Evolutionary conservation across 495 filamentous ascomycete species (phyloP).

Genomic region (Astrothelium subdiscretum): DNA sequence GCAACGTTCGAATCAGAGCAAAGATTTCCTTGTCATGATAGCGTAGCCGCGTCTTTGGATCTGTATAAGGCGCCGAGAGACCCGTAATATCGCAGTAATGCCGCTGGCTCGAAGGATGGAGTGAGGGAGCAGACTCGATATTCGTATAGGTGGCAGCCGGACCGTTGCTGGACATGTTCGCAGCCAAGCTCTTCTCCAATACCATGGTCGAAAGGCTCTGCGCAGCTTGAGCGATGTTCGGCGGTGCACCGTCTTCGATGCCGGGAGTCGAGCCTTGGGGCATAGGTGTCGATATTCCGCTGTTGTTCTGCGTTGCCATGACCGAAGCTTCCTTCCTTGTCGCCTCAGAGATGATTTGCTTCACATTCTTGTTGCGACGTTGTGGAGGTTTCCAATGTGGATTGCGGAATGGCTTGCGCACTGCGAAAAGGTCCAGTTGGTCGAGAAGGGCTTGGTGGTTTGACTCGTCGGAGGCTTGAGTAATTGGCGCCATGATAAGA

Average conservation of each 20-base stretch:
- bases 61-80: conserved; percentile 72
- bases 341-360: conserved; percentile 87
- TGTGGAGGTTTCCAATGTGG: conserved; percentile 78
- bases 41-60: conserved; percentile 82
- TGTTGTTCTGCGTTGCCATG: conserved; percentile 67
- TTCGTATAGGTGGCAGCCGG: conserved; percentile 86
- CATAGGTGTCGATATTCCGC: conserved; percentile 64
- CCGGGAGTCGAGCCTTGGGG: conserved; percentile 29
- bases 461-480: conserved; percentile 28
- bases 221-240: conserved; percentile 72
- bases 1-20: conserved; percentile 59
- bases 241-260: conserved; percentile 49
- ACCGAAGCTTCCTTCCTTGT: conserved; percentile 54
- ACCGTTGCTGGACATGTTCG: conserved; percentile 17
- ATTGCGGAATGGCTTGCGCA: conserved; percentile 80
- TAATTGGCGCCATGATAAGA: conserved; percentile 31
- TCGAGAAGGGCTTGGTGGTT: conserved; percentile 51
- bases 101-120: conserved; percentile 59
- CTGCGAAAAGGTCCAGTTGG: conserved; percentile 70
- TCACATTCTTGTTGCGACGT: conserved; percentile 96
- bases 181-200: conserved; percentile 50
- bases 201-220: conserved; percentile 76
- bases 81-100: conserved; percentile 95
- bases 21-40: conserved; percentile 90
- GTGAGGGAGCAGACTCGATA: conserved; percentile 78